A percentile compares a stretch with the other conserved stretches of the same genome.
Conservation (phyloP, 2,329 filamentous ascomycete species). For the Epichloe hybrida region DNA sequence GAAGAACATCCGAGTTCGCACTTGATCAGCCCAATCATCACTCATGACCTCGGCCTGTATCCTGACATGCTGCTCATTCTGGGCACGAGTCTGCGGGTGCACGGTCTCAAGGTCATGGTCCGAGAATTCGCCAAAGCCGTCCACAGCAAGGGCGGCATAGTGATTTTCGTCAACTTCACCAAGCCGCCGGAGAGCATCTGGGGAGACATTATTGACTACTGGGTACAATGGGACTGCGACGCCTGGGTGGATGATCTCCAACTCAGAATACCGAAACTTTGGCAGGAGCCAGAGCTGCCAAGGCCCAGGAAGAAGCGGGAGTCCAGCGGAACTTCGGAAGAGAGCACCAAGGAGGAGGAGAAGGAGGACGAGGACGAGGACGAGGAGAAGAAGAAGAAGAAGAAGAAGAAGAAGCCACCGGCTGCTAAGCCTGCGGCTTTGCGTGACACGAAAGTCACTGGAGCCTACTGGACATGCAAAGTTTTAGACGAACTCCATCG, state of each 20-base stretch:
- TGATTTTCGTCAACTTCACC: conserved; percentile 61
- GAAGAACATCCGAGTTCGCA: conserved; percentile 59
- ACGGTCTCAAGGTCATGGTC: conserved; percentile 58
- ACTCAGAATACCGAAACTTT: conserved; percentile 43
- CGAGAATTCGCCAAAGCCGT: conserved; percentile 59
- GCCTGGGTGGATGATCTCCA: conserved; percentile 55
- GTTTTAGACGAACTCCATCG: conserved; percentile 26
- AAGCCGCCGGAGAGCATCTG: conserved; percentile 59
- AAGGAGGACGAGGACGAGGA: conserved; percentile 22
- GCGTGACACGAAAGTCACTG: conserved; percentile 32
- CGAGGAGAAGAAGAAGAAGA: conserved; percentile 25
- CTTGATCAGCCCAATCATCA: conserved; percentile 53
- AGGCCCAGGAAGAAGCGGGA: conserved; percentile 27
- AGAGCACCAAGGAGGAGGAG: conserved; percentile 14
- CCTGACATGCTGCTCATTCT: conserved; percentile 58
- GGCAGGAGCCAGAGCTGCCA: conserved; percentile 37
- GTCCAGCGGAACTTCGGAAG: conserved; percentile 11
- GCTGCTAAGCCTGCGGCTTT: conserved; percentile 27
- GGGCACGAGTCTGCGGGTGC: conserved; percentile 57
- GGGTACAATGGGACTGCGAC: conserved; percentile 64
- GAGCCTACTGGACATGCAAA: conserved; percentile 30
- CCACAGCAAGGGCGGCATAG: conserved; percentile 52
- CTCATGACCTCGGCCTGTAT: conserved; percentile 49
- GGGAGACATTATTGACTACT: conserved; percentile 61
- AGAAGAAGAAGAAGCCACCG: conserved; percentile 11